Evolutionary conservation across 371 early-diverging fungal genomes (phyloP).

Genomic region (Dipsacomyces acuminosporus): DNA sequence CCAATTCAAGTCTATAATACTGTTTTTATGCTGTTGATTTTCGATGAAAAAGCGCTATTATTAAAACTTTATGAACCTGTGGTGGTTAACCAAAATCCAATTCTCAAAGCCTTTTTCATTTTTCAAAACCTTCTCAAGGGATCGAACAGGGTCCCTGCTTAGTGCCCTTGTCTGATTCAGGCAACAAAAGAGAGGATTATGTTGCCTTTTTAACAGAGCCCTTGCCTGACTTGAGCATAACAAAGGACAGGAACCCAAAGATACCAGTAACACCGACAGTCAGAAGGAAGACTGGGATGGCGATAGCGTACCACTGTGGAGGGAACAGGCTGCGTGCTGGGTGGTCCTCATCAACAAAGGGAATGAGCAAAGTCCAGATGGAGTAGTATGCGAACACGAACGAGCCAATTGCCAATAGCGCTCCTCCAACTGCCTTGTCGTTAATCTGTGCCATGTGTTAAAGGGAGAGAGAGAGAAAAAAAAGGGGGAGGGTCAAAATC

Average conservation of each 20-base stretch:
- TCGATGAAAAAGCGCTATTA: too few species aligned
- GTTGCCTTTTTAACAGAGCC: conserved; percentile 53
- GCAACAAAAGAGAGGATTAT: conserved; percentile 16
- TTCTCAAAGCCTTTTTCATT: too few species aligned
- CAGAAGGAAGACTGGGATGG: conserved; percentile 75
- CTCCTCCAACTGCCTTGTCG: conserved; percentile 78
- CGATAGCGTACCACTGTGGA: conserved; percentile 77
- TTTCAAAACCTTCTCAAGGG: too few species aligned
- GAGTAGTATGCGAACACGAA: conserved; percentile 84
- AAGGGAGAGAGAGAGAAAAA: not conserved
- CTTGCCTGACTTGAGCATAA: conserved; percentile 75
- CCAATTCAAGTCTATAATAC: too few species aligned
- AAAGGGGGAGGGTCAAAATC: not conserved
- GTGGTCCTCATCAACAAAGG: conserved; percentile 86
- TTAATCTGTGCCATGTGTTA: conserved; percentile 46
- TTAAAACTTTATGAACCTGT: too few species aligned
- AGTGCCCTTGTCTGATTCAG: too few species aligned
- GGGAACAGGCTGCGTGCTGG: conserved; percentile 77
- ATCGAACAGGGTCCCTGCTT: too few species aligned
- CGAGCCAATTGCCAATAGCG: conserved; percentile 62
- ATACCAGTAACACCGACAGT: conserved; percentile 73
- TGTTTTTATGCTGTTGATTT: too few species aligned
- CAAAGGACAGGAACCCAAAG: conserved; percentile 70
- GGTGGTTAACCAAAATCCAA: too few species aligned
- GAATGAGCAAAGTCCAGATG: conserved; percentile 85